Conservation (phyloP, 768 basidiomycete species). For the Lentinus brumalis region DNA sequence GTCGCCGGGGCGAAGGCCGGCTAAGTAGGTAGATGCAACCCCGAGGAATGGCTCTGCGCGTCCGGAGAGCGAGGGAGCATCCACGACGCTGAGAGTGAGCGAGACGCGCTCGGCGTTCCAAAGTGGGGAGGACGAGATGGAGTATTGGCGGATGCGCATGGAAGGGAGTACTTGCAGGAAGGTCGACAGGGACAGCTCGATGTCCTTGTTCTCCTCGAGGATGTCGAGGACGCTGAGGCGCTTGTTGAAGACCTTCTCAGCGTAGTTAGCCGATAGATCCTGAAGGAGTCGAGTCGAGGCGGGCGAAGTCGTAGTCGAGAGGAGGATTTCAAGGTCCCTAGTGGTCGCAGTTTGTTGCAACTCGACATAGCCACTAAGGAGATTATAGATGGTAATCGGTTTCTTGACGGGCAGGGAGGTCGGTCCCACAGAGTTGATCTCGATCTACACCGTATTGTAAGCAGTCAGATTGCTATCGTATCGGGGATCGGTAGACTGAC, state of each 20-base stretch:
- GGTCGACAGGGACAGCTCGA: conserved; percentile 40
- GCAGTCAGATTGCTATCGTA: not conserved
- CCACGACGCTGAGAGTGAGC: conserved; percentile 47
- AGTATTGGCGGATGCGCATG: conserved; percentile 54
- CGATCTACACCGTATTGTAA: conserved; percentile 29
- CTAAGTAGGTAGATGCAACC: conserved; percentile 48
- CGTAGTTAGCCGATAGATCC: conserved; percentile 33
- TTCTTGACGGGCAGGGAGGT: conserved; percentile 43
- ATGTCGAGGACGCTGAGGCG: conserved; percentile 46
- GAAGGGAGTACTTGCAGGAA: conserved; percentile 47
- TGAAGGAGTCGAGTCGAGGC: conserved; percentile 30
- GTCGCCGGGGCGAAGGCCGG: conserved; percentile 37
- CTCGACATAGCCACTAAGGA: conserved; percentile 49
- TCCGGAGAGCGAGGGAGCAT: conserved; percentile 39
- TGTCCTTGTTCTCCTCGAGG: conserved; percentile 38
- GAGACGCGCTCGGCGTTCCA: conserved; percentile 43
- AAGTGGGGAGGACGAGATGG: conserved; percentile 53
- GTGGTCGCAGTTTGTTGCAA: conserved; percentile 48
- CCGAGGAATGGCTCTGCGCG: conserved; percentile 39
- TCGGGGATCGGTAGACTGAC: conserved; percentile 20
- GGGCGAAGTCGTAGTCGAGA: conserved; percentile 30
- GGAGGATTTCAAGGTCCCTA: conserved; percentile 39
- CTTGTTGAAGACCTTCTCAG: conserved; percentile 35
- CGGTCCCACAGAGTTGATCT: conserved; percentile 36
- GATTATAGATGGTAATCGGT: conserved; percentile 37